Evolutionary conservation across 257 asterid species (phyloP).

Genomic region (Nicotiana otophora): DNA sequence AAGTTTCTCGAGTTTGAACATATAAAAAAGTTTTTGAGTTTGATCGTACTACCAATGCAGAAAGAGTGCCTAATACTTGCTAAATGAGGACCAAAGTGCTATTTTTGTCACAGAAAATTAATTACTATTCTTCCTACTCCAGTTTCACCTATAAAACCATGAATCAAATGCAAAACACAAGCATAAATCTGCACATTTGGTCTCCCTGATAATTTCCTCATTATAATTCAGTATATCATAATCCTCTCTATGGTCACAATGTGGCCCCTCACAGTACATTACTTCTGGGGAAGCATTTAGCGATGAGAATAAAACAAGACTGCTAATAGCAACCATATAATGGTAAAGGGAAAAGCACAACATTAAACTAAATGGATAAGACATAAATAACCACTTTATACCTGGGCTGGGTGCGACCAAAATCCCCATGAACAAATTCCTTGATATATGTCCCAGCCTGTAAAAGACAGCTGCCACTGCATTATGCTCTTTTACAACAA

Average conservation of each 20-base stretch:
- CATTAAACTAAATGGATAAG: constrained; percentile 4
- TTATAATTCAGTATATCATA: not conserved
- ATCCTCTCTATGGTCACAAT: not conserved
- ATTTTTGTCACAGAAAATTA: not conserved
- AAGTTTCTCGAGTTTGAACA: not conserved
- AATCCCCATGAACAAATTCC: constrained; percentile 97
- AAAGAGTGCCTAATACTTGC: not conserved
- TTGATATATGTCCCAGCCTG: constrained; percentile 99
- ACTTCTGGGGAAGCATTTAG: not conserved
- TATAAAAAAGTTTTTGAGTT: not conserved
- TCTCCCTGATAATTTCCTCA: not conserved
- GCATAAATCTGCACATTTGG: not conserved
- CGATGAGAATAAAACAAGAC: not conserved
- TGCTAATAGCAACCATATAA: not conserved
- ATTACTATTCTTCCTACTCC: not conserved
- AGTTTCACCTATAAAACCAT: not conserved
- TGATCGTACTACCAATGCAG: not conserved
- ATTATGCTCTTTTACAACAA: constrained; percentile 4
- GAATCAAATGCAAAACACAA: not conserved
- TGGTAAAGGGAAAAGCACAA: not conserved
- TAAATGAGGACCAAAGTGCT: not conserved
- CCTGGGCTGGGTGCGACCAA: constrained; percentile 95
- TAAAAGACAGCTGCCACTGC: constrained; percentile 10
- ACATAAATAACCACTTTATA: constrained; percentile 18
- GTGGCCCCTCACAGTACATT: not conserved